Base-by-base conservation (phyloP, 768 basidiomycete species). In the Amylocystis lapponica region DNA sequence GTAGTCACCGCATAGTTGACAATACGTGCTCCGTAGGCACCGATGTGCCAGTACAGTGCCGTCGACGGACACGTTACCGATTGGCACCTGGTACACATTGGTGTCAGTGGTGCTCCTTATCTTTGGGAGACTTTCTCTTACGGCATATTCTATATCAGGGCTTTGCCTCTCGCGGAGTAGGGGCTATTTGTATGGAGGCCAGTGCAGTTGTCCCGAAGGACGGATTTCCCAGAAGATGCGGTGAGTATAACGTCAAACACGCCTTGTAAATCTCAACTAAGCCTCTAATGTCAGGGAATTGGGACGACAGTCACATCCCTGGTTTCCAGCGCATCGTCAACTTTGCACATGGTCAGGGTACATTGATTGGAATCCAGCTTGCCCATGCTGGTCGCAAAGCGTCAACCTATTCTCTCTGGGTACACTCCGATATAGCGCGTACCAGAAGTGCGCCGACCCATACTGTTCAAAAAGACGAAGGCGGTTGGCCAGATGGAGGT, bases 1-100 rank as follows among this genome's bases (percentile, higher is more conserved):
- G n/a, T n/a, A n/a, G n/a, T n/a, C n/a, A n/a, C n/a, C n/a, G n/a
- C n/a, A n/a, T n/a, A 12, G 11, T 45, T 16, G 33, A 13, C 34
- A 21, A 20, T 40, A 31, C 39, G 11, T 5, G 40, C 22, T 39
- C 33, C 36, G 8, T 48, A 81, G 81, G 66, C 84, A 10, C 85
- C 84, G 2, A 89, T 90, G 87, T 90, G 88, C 59, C 81, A 83
- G 61, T 92, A 91, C 64, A 83, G 81, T 45, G 70, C 79, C 8
- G 75, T 84, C 34, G 65, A 81, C 39, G 88, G 88, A 0, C 79
- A 85, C 53, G 78, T 80, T 3, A 88, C 87, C 1, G 83, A 89
- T 49, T 90, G 83, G 80, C 90, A 92, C 59, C 62, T 90, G 4
- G 84, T 88, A 14, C 86, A 91, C 56, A 70, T 86, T 26, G 85